phyloP scores from a whole-genome alignment of 73 alveolate genomes.

The Tetrahymena elliotti region DNA sequence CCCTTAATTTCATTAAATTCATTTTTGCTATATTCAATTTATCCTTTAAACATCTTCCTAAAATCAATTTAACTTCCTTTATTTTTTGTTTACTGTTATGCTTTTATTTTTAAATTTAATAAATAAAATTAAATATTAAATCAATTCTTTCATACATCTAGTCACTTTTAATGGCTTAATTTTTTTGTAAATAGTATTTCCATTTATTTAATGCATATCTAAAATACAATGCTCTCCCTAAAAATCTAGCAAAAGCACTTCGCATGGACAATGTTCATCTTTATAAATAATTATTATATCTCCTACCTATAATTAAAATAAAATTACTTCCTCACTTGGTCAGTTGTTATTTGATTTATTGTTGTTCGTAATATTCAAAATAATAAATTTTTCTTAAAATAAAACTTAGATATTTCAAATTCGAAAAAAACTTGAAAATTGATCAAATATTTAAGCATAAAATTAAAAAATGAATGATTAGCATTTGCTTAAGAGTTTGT shows the following conservation, averaged over 20 bases:
- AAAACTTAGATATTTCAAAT: too few species aligned
- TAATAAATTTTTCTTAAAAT: neutral
- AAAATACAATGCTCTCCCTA: neutral
- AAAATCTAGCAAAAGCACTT: neutral
- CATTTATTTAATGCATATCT: neutral
- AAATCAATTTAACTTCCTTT: neutral
- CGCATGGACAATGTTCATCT: neutral
- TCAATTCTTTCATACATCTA: neutral
- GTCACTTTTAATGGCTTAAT: neutral
- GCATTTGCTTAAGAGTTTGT: neutral
- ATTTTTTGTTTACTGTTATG: neutral
- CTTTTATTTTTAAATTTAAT: neutral
- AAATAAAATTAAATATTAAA: neutral
- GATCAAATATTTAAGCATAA: neutral
- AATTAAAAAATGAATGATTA: too few species aligned
- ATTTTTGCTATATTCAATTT: neutral
- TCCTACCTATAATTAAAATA: neutral
- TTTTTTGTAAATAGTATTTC: neutral
- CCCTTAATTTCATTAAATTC: neutral
- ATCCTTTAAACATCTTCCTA: neutral
- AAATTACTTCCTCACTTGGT: neutral
- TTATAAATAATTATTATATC: neutral
- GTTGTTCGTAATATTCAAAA: too few species aligned
- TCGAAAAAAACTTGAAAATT: too few species aligned
- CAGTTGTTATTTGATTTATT: neutral